Evolutionary conservation across 345 rosid species (phyloP).

Genomic region (Pelargonium nanum): DNA sequence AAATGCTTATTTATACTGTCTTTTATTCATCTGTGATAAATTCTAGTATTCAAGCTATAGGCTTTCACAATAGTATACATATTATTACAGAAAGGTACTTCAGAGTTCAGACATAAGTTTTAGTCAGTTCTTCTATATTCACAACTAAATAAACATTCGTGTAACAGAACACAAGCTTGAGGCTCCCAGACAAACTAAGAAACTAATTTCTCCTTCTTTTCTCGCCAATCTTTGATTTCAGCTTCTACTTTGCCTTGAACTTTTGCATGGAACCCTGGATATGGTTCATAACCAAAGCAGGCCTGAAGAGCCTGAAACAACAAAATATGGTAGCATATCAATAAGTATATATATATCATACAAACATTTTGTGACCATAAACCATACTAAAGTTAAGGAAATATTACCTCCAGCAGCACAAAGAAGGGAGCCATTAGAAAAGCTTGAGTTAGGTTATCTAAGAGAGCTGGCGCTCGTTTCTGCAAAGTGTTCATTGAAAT

Average conservation of each 20-base stretch:
- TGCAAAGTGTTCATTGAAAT: conserved; percentile 15
- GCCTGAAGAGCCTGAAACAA: conserved; percentile 37
- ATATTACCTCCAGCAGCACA: conserved; percentile 56
- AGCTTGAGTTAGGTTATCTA: conserved; percentile 52
- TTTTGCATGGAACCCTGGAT: conserved; percentile 36
- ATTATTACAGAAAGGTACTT: background rate
- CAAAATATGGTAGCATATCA: conserved; percentile 7
- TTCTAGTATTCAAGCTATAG: no score
- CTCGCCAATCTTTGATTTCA: conserved; percentile 34
- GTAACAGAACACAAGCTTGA: no score
- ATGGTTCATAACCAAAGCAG: conserved; percentile 41
- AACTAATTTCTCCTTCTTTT: conserved; percentile 34
- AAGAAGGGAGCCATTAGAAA: conserved; percentile 59
- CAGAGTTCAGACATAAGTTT: background rate
- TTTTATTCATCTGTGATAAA: no score
- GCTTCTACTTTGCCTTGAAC: conserved; percentile 34
- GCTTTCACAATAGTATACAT: background rate
- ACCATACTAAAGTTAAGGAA: background rate
- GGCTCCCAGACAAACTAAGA: conserved; percentile 7
- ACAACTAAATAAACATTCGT: background rate
- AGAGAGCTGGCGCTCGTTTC: conserved; percentile 58
- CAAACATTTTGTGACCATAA: background rate
- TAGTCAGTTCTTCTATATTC: background rate
- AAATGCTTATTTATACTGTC: no score
- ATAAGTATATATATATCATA: background rate